A percentile compares a stretch with the other conserved stretches of the same genome.
These are phyloP conservation scores for Jacaranda mimosifolia DNA, from an alignment of 257 asterid species.

Conservation along the genomic window DNA sequence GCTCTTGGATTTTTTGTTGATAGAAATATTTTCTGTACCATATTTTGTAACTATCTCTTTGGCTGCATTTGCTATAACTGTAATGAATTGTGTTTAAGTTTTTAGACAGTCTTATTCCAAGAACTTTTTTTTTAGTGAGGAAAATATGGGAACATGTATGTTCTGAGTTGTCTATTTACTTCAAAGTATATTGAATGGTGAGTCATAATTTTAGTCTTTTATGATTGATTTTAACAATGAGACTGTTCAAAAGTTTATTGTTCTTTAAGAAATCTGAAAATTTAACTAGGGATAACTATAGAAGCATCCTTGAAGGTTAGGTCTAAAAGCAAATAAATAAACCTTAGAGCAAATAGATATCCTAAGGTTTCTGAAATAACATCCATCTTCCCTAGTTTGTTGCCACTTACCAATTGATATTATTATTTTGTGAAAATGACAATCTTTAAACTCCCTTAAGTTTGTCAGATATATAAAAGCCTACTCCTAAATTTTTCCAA, in stretches of 20 bases:
- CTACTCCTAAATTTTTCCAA: background rate
- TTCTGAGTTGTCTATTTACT: too few species aligned
- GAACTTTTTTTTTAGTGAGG: conserved; percentile 1
- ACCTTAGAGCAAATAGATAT: background rate
- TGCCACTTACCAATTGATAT: background rate
- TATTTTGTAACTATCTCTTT: background rate
- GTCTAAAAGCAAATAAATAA: too few species aligned
- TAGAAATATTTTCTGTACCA: background rate
- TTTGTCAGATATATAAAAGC: too few species aligned
- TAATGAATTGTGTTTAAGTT: background rate
- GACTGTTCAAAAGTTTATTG: background rate
- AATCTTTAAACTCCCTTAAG: too few species aligned
- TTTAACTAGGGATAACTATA: background rate
- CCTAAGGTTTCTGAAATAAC: background rate
- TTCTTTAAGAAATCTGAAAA: conserved; percentile 1
- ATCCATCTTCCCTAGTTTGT: background rate
- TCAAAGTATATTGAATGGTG: background rate
- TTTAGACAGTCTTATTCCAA: background rate
- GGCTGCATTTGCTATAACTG: background rate
- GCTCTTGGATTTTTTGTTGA: background rate
- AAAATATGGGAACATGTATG: background rate
- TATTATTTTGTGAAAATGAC: too few species aligned
- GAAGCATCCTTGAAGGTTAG: background rate
- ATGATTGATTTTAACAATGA: background rate
- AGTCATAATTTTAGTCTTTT: background rate